A percentile compares a stretch with the other conserved stretches of the same genome.
These are phyloP conservation scores for Falciphora oryzae DNA, from an alignment of 2,329 filamentous ascomycete species.

Conservation along the genomic window DNA sequence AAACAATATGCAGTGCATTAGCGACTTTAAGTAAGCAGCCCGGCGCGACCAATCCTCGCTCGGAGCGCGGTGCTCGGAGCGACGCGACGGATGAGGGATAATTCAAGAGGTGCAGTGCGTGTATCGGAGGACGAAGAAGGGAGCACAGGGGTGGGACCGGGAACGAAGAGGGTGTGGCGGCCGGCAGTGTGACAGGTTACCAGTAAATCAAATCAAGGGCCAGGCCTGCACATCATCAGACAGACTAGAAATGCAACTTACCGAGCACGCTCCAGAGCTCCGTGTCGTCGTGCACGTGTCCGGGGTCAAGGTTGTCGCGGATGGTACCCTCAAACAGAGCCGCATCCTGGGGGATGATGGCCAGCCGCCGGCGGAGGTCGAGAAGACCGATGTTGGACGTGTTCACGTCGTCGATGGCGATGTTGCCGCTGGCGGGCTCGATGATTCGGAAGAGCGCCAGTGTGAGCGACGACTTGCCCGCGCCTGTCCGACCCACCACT, in stretches of 20 bases:
- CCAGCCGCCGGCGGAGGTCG: constrained; percentile 81
- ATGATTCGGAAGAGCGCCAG: constrained; percentile 94
- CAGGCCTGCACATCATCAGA: background rate
- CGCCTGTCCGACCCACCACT: constrained; percentile 91
- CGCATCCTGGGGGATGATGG: constrained; percentile 97
- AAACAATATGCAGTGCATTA: no score
- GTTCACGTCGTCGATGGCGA: constrained; percentile 84
- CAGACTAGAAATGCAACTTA: constrained; percentile 39
- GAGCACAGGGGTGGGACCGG: background rate
- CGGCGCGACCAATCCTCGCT: no score
- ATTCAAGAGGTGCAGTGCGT: no score
- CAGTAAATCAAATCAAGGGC: no score
- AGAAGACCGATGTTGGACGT: constrained; percentile 85
- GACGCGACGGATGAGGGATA: no score
- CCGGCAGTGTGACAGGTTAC: background rate
- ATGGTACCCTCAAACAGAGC: constrained; percentile 72
- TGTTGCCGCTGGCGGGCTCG: constrained; percentile 74
- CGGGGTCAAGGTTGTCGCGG: constrained; percentile 91
- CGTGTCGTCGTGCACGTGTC: constrained; percentile 91
- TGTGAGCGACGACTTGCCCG: constrained; percentile 91
- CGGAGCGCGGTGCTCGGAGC: no score
- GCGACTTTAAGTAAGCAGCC: no score
- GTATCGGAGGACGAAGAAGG: no score
- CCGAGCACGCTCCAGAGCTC: constrained; percentile 94
- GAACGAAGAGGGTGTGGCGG: background rate